phyloP scores from a whole-genome alignment of 108 stramenopile genomes.

The Cyclotella atomus region DNA sequence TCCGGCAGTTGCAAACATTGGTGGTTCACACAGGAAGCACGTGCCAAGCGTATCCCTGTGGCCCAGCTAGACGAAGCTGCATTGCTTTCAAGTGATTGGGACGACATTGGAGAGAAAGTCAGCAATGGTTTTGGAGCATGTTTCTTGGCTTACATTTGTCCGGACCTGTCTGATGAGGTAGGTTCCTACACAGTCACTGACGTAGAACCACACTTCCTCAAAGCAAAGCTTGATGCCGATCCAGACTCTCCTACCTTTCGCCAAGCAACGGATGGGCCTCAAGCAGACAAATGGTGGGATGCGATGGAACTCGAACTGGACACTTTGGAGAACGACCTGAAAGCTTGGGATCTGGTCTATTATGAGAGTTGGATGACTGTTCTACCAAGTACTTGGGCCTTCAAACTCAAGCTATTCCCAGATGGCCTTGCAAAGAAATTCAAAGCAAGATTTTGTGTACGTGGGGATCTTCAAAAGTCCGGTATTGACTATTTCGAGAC shows the following conservation, averaged over 20 bases:
- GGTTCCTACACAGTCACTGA: neutral
- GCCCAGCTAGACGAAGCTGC: neutral
- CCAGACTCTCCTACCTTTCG: neutral
- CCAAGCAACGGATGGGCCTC: constrained; percentile 33
- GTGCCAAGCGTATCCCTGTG: too few relatives aligned
- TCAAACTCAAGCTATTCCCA: neutral
- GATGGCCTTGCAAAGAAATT: neutral
- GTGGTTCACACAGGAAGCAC: neutral
- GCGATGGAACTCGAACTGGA: neutral
- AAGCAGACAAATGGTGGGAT: constrained; percentile 13
- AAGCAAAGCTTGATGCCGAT: neutral
- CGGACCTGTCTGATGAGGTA: neutral
- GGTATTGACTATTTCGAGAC: neutral
- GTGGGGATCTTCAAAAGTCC: neutral
- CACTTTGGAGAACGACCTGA: neutral
- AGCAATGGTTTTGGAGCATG: neutral
- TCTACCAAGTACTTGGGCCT: neutral
- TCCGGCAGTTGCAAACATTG: neutral
- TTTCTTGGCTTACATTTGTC: neutral
- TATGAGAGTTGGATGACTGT: neutral
- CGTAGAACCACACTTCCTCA: neutral
- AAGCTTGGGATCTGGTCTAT: neutral
- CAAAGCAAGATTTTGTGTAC: neutral
- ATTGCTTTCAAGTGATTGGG: neutral
- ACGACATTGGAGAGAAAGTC: neutral